A percentile compares a stretch with the other conserved stretches of the same genome.
These are phyloP conservation scores for Trichosporon faecale DNA, from an alignment of 1,284 basidiomycete genomes.

Conservation along the genomic window DNA sequence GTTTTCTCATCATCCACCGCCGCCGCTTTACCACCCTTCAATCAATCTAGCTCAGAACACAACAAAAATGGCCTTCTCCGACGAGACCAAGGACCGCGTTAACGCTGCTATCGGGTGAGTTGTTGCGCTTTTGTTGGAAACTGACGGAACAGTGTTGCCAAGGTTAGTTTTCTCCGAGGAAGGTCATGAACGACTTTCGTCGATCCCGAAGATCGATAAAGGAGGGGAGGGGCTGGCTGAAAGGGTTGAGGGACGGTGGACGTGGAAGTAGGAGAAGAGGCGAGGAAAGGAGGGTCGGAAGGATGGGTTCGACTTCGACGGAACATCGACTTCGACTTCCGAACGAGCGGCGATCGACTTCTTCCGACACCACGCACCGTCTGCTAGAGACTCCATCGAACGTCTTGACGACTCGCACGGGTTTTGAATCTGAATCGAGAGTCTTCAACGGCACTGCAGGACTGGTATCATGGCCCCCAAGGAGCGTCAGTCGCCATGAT, in stretches of 20 bases:
- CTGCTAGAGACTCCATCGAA: background rate
- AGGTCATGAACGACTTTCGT: background rate
- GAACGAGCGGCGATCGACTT: background rate
- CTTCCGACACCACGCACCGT: no score
- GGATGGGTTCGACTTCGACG: no score
- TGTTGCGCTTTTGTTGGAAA: background rate
- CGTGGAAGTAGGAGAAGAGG: background rate
- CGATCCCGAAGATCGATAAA: background rate
- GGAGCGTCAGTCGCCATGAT: no score
- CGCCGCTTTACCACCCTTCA: background rate
- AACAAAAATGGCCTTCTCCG: conserved; percentile 49
- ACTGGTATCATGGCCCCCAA: no score
- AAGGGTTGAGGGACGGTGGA: no score
- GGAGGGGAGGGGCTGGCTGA: no score
- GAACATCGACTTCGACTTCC: background rate
- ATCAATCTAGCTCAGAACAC: no score
- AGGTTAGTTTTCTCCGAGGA: conserved; percentile 16
- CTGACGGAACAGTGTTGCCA: conserved; percentile 21
- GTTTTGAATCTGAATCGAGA: no score
- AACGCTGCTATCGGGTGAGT: conserved; percentile 51
- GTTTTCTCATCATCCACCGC: background rate
- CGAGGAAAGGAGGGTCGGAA: no score
- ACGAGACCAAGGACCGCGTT: conserved; percentile 53
- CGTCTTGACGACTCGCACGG: no score
- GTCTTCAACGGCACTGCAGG: no score